Conservation (phyloP, 352 stramenopile genomes). For the Globisporangium spinosum region DNA sequence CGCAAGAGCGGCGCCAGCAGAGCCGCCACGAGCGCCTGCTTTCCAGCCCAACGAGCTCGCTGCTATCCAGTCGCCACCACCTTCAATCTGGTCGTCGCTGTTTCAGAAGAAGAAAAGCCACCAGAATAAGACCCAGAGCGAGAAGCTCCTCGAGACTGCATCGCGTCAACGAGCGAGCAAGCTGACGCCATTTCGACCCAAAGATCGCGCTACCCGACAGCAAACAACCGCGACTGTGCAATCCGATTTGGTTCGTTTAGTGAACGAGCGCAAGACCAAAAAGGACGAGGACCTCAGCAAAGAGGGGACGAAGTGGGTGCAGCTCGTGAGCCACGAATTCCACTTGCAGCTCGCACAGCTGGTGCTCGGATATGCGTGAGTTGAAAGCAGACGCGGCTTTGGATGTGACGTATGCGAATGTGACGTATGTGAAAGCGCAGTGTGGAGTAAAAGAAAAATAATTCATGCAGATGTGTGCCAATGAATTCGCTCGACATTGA, state of each 20-base stretch:
- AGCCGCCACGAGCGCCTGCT: background rate
- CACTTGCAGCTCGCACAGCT: conserved; percentile 1
- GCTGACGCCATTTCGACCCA: background rate
- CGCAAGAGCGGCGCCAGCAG: background rate
- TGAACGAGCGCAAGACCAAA: background rate
- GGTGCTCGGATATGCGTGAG: background rate
- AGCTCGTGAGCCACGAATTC: background rate
- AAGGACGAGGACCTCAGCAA: background rate
- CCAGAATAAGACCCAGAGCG: background rate
- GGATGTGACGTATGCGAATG: too few species aligned
- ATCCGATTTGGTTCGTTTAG: background rate
- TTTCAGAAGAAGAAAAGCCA: background rate
- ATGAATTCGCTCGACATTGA: too few species aligned
- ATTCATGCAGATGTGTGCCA: too few species aligned
- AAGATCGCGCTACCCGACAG: background rate
- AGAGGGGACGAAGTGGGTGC: background rate
- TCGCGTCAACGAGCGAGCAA: background rate
- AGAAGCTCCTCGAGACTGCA: background rate
- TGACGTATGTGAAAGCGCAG: too few species aligned
- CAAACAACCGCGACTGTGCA: background rate
- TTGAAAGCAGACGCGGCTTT: background rate
- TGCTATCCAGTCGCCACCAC: background rate
- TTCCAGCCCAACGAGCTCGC: background rate
- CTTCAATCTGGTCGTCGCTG: background rate
- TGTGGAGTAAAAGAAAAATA: too few species aligned